Evolutionary conservation across 805 yeast genomes (phyloP), one percentile per base, ranked within the genome.

Genomic region (Candida xyloterini): DNA sequence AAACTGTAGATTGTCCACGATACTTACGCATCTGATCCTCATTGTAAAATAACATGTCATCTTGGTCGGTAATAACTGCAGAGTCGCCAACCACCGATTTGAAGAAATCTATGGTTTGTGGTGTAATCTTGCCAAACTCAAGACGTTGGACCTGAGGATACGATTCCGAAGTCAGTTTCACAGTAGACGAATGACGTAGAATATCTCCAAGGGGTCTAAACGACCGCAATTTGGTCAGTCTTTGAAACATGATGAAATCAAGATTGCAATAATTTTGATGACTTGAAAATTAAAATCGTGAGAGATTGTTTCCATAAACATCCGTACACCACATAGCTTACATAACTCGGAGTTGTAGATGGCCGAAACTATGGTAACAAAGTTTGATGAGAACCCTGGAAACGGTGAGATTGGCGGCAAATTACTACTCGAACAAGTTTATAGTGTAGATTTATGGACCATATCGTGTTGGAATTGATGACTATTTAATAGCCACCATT

Each of bases 21-120:
- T 89, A 90, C 64, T 90, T 90, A 56, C 86, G 74, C 95, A 88
- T 90, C 88, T 95, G 85, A 62, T 90, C 98, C 60, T 84, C 91
- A 57, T 90, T 91, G 72, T 67, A 86, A 44, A 75, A 75, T 15
- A 74, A 70, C 29, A 90, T 67, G 52, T 84, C 93, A 29, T 79
- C 83, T 10, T 62, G 60, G 45, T 78, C 81, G 11, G 79, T 75
- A 36, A 82, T 29, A 48, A 73, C 61, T 28, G 70, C 67, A 11
- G 71, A 66, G 20, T 72, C 68, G 5, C 79, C 65, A 42, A 93
- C 65, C 9, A 90, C 66, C 0, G 76, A 56, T 44, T 68, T 66
- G 70, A 91, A 93, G 50, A 60, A 71, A 0, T 61, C 70, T 7
- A 91, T 39, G 53, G 90, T 95, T 6, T 63, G 67, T 0, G 67